Evolutionary conservation across 768 basidiomycete species (phyloP), one percentile per base, ranked within the genome.

Genomic region (Gloeopeniophorella convolvens): DNA sequence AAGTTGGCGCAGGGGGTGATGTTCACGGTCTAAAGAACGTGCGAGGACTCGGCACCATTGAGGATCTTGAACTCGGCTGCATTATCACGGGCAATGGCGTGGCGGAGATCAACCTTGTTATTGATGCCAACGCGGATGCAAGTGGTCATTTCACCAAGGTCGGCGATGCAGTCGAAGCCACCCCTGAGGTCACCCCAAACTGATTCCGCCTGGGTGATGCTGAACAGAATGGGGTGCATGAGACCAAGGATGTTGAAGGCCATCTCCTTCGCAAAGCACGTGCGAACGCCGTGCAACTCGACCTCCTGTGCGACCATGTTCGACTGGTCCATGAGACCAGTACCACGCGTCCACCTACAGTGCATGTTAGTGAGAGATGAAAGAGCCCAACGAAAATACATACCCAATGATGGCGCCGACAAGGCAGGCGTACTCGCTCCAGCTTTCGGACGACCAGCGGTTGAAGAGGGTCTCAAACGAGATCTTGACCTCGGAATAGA

Each of bases 201-300:
- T 8, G 96, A 95, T 66, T 99, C 95, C 39, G 98, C 94, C 66
- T 99, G 96, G 9, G 95, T 96, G 63, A 99, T 95, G 68, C 95
- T 96, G 81, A 98, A 98, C 45, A 99, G 79, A 5, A 98, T 82
- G 36, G 96, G 96, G 64, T 99, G 96, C 95, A 99, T 98, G 42
- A 99, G 78, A 53, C 96, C 95, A 46, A 99, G 85, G 61, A 99
- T 92, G 70, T 99, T 99, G 82, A 99, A 99, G 0, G 96, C 94
- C 96, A 98, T 99, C 71, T 99, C 96, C 73, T 98, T 98, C 24
- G 96, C 88, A 0, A 94, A 98, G 80, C 98, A 99, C 1, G 96
- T 99, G 58, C 96, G 82, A 51, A 96, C 90, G 54, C 96, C 96
- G 55, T 86, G 78, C 51, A 82, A 77, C 71, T 99, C 96, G 35